Evolutionary conservation across 345 rosid species (phyloP), one percentile per base, ranked within the genome.

Genomic region (Cardamine resedifolia): DNA sequence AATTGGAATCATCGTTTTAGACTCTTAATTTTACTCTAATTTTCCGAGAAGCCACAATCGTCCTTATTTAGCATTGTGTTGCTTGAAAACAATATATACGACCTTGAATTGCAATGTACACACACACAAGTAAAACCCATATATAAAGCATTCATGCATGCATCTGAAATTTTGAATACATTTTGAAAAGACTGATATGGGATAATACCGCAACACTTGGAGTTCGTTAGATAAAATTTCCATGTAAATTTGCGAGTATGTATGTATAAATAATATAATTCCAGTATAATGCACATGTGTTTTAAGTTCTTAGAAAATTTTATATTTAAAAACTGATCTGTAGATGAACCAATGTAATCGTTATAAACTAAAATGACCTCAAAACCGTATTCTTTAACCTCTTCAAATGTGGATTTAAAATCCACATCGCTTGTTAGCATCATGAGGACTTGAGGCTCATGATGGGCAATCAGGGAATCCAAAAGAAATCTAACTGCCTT

Each of bases 1-100:
- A n/a, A 45, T 36, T 65, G 15, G 10, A 21, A 8, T 23, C 31
- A 31, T 56, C 12, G 14, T 21, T 65, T 34, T 20, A 11, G 21
- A 41, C 33, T 24, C 36, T 58, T 31, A 1, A 5, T 49, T 70
- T n/a, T 11, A 11, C 27, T 58, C 43, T 60, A 19, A 10, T 39
- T 4, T 56, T 10, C 5, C 15, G 39, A 56, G 7, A 56, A 56
- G 60, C 39, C 60, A 30, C 23, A 31, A 10, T 28, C 20, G 19
- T 41, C 45, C 15, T 61, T 53, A 52, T 20, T 60, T 59, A 61
- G 61, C 24, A 6, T 63, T 62, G 34, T 51, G 33, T 68, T 68
- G 43, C 31, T 26, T 19, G 31, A 30, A 0, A 41, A 43, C 30
- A 23, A 55, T 24, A 51, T 16, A 27, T 43, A 11, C 27, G 18